Base-by-base conservation (phyloP, 2,329 filamentous ascomycete species). In the Eutypa lata region DNA sequence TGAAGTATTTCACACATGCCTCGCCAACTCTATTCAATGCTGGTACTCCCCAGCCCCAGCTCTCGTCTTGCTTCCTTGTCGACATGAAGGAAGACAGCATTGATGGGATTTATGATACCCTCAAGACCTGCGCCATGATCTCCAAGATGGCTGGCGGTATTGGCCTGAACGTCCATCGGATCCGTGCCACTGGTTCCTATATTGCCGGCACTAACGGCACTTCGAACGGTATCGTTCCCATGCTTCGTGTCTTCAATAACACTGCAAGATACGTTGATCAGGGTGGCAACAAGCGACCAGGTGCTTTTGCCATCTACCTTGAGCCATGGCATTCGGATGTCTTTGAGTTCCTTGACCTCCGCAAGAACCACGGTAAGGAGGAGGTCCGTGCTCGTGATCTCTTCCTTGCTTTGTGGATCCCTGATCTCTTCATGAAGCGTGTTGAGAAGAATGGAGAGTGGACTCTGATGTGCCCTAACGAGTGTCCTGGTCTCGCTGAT, bases 41-140 rank as follows among this genome's bases (percentile, higher is more conserved):
- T 51, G 94, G 93, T 68, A 99, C 94, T 26, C 94, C 94, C 44
- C 88, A 94, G 67, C 87, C 91, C 44, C 94, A 99, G 76, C 81
- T 99, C 64, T 95, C 94, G 2, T 99, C 94, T 16, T 99, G 94
- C 81, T 99, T 99, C 86, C 82, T 99, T 51, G 91, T 99, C 62
- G 94, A 97, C 74, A 97, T 99, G 88, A 99, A 97, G 81, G 92
- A 96, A 49, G 94, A 99, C 77, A 97, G 92, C 74, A 99, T 99
- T 68, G 94, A 99, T 62, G 94, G 94, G 63, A 99, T 99, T 71
- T 99, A 99, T 68, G 94, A 99, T 70, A 99, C 94, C 18, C 83
- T 99, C 64, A 99, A 99, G 86, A 97, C 91, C 1, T 99, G 94
- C 76, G 94, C 94, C 62, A 93, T 99, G 91, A 99, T 99, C 75